Evolutionary conservation across 164 flowering plant genomes (phyloP), one percentile per base, ranked within the genome.

Genomic region (Nymphaea thermarum): DNA sequence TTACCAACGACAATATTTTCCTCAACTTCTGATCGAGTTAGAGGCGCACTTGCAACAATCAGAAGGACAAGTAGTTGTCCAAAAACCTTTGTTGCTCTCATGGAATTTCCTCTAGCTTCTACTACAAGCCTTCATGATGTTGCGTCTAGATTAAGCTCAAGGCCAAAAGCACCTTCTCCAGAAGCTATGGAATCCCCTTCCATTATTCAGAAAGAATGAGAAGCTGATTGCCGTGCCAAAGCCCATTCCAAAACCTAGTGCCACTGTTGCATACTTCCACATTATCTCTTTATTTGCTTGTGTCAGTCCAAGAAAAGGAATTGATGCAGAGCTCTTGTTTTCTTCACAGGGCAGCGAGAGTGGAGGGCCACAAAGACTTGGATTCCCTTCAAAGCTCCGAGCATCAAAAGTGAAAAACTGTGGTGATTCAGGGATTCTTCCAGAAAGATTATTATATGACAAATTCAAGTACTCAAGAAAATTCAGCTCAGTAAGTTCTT

Each of bases 401-500:
- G 63, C 67, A 7, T 5, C 17, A 41, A 70, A 70, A 4, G 62
- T 69, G 15, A 0, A 6, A 42, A 70, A 70, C 5, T 70, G 65
- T 3, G 2, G 10, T 6, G 3, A 59, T 2, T n/a, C 11, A 2
- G 71, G 71, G 6, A 70, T 64, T 47, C n/a, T 43, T 12, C 67
- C 67, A 18, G 66, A 47, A 1, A 70, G 63, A 45, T 70, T 64
- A 42, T 70, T 70, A 36, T 60, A 63, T n/a, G 71, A 60, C 4
- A 70, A 62, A 51, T 6, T 51, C 15, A 70, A 63, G 0, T 41
- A 47, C 7, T 60, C 47, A 64, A 70, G 71, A 2, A 10, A 70
- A 17, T 4, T 8, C 15, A 70, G 60, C 45, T 47, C 45, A 43
- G 42, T 5, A 5, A 62, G 6, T 15, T 69, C 43, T 41, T 11